These are phyloP conservation scores for Trichoderma sp. DNA, from an alignment of 2,329 filamentous ascomycete genomes.

Conservation along the genomic window DNA sequence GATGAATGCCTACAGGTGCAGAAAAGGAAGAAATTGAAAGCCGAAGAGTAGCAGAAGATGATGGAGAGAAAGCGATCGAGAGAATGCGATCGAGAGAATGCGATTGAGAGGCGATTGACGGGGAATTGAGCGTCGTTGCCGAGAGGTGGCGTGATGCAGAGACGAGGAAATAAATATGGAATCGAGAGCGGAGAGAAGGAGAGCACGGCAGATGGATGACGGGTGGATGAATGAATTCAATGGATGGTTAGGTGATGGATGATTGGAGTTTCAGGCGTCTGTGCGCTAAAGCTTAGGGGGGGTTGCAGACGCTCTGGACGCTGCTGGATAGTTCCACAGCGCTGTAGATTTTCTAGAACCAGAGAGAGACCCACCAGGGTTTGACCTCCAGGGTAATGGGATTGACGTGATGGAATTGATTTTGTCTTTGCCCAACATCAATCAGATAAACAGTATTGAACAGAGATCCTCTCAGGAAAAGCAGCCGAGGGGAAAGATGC, in stretches of 20 bases:
- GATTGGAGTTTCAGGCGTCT: not conserved
- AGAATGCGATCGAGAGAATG: not conserved
- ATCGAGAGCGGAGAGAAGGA: not conserved
- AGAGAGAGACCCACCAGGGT: not conserved
- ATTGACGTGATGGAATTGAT: not conserved
- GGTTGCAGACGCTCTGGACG: not conserved
- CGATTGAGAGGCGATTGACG: not conserved
- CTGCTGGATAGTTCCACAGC: slow-evolving; percentile 14
- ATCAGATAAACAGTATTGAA: not conserved
- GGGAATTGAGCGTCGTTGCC: not conserved
- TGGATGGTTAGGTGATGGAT: not conserved
- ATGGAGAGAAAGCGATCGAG: not conserved
- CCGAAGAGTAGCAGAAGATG: not conserved
- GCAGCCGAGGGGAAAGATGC: not conserved
- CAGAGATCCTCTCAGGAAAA: not conserved
- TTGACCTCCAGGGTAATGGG: not conserved
- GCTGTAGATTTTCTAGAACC: slow-evolving; percentile 4
- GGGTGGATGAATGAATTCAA: not conserved
- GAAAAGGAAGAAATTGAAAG: not conserved
- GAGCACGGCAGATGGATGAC: not conserved
- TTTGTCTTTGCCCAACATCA: not conserved
- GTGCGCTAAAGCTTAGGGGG: not conserved
- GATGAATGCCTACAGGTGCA: slow-evolving; percentile 19
- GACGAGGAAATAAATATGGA: slow-evolving; percentile 1
- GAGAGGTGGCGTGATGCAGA: not conserved